Evolutionary conservation across 2,329 filamentous ascomycete genomes (phyloP).

Genomic region (Epicoccum sorghinum): DNA sequence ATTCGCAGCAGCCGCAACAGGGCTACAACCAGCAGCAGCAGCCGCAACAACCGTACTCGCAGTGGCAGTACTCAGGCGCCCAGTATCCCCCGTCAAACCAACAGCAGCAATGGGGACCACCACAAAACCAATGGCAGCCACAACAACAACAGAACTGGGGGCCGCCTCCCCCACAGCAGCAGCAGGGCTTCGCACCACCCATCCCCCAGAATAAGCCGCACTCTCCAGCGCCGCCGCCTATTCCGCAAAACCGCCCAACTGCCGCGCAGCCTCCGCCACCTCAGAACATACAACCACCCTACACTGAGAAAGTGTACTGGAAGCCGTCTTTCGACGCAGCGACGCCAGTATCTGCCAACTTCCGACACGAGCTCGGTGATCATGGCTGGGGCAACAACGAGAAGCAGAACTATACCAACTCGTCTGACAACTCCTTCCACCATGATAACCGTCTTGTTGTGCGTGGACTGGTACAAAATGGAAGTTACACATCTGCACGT

Average conservation of each 20-base stretch:
- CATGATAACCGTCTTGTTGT: constrained; percentile 60
- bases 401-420: constrained; percentile 62
- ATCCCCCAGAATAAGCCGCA: constrained; percentile 41
- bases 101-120: constrained; percentile 26
- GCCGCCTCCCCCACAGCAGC: constrained; percentile 26
- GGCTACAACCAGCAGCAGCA: constrained; percentile 22
- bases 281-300: constrained; percentile 33
- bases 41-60: constrained; percentile 4
- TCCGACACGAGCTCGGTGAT: constrained; percentile 62
- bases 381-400: constrained; percentile 69
- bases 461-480: constrained; percentile 54
- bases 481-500: constrained; percentile 61
- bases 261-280: constrained; percentile 38
- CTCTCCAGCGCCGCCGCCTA: constrained; percentile 23
- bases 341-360: constrained; percentile 57
- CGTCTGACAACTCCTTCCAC: constrained; percentile 60
- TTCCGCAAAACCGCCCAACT: constrained; percentile 38
- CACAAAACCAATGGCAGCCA: constrained; percentile 22
- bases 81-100: constrained; percentile 32
- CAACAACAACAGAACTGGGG: constrained; percentile 21
- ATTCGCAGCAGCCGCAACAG: constrained; percentile 23
- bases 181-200: constrained; percentile 20
- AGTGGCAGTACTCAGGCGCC: constrained; percentile 25
- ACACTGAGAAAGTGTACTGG: constrained; percentile 56
- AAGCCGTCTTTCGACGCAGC: constrained; percentile 57